These are phyloP conservation scores for Nicotiana undulata DNA, from an alignment of 257 asterid species.

Conservation along the genomic window DNA sequence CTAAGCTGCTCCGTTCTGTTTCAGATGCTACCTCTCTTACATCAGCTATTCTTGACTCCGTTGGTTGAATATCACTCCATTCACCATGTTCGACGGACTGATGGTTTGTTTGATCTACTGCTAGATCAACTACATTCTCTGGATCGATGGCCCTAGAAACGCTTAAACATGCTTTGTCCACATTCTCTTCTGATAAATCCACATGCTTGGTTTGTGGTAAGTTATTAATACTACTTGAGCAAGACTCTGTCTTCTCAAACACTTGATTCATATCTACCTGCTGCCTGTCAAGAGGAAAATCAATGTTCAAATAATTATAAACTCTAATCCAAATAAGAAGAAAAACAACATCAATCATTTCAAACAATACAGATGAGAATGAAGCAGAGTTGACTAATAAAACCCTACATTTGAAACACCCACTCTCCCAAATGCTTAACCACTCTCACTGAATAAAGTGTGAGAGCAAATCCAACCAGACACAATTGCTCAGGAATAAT, in stretches of 20 bases:
- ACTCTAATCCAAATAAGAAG: neutral
- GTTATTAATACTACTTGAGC: constrained; percentile 41
- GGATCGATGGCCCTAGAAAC: constrained; percentile 40
- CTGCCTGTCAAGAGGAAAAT: constrained; percentile 49
- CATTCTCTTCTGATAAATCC: constrained; percentile 80
- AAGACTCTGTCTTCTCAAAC: constrained; percentile 58
- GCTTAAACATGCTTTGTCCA: constrained; percentile 88
- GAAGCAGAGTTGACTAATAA: neutral
- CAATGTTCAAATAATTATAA: neutral
- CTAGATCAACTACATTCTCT: constrained; percentile 37
- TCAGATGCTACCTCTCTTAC: constrained; percentile 80
- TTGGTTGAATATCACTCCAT: constrained; percentile 90
- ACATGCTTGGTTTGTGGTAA: constrained; percentile 73
- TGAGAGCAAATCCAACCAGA: neutral
- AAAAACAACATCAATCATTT: neutral
- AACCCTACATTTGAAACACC: neutral
- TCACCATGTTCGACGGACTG: constrained; percentile 63
- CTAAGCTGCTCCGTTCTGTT: constrained; percentile 53
- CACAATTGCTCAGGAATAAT: neutral
- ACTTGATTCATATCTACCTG: constrained; percentile 70
- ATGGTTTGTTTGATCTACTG: constrained; percentile 47
- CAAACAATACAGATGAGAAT: neutral
- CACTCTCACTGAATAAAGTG: neutral
- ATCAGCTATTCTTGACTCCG: constrained; percentile 74
- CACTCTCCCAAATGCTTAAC: neutral